Evolutionary conservation across 192 early-diverging fungal genomes (phyloP).

Genomic region (Podila epicladia): DNA sequence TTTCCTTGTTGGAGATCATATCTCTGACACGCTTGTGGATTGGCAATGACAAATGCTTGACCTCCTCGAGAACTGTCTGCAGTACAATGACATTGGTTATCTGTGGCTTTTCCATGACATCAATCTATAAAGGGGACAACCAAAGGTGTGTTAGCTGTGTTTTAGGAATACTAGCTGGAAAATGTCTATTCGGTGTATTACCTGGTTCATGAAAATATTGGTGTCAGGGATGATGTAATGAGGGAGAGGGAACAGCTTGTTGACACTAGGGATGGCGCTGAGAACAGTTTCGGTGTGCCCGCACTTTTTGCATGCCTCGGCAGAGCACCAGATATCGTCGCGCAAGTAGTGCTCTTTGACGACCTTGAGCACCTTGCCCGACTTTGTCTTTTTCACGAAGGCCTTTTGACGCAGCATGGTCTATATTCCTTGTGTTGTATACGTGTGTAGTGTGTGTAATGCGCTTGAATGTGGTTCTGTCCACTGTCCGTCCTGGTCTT

Average conservation of each 20-base stretch:
- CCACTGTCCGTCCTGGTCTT: neutral
- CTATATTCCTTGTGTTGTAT: neutral
- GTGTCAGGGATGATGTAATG: slow-evolving; percentile 96
- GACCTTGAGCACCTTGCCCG: slow-evolving; percentile 92
- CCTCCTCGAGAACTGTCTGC: slow-evolving; percentile 94
- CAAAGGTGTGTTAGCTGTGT: neutral
- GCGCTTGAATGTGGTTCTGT: neutral
- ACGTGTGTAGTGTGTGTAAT: neutral
- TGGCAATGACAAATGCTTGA: slow-evolving; percentile 82
- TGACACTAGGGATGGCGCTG: slow-evolving; percentile 59
- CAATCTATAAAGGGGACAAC: slow-evolving; percentile 68
- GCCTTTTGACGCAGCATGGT: slow-evolving; percentile 78
- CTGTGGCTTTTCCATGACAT: slow-evolving; percentile 89
- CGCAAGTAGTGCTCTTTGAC: slow-evolving; percentile 97
- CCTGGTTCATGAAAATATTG: slow-evolving; percentile 92
- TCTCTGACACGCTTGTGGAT: slow-evolving; percentile 84
- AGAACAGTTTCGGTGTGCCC: slow-evolving; percentile 56
- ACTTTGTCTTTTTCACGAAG: slow-evolving; percentile 91
- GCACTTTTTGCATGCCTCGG: slow-evolving; percentile 66
- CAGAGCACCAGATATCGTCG: slow-evolving; percentile 93
- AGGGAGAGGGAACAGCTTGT: slow-evolving; percentile 56
- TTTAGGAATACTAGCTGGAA: neutral
- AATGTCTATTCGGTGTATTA: slow-evolving; percentile 44
- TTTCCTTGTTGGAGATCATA: slow-evolving; percentile 75
- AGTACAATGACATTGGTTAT: slow-evolving; percentile 92